These are phyloP conservation scores for Microthyrium microscopicum DNA, from an alignment of 2,329 filamentous ascomycete species.

Conservation along the genomic window DNA sequence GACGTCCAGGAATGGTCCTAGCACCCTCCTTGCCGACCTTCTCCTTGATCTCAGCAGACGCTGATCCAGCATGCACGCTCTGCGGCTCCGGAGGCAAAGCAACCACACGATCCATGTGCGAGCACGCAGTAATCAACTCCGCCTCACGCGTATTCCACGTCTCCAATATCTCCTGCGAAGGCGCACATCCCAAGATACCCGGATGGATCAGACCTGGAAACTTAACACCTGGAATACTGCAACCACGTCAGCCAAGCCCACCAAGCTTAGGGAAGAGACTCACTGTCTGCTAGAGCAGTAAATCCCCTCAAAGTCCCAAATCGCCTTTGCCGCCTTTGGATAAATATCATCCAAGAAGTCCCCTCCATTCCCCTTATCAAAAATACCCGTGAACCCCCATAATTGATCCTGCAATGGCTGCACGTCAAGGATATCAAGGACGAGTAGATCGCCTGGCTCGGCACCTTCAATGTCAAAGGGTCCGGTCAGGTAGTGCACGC, in stretches of 20 bases:
- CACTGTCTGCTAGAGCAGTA: constrained; percentile 65
- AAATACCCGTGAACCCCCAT: constrained; percentile 82
- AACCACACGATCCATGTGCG: constrained; percentile 51
- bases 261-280: constrained; percentile 11
- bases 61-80: constrained; percentile 58
- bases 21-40: constrained; percentile 66
- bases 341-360: constrained; percentile 61
- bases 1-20: constrained; percentile 66
- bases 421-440: constrained; percentile 86
- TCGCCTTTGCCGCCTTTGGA: constrained; percentile 38
- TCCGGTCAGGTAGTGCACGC: constrained; percentile 74
- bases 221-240: constrained; percentile 62
- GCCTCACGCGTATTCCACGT: constrained; percentile 75
- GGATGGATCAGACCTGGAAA: constrained; percentile 86
- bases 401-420: constrained; percentile 73
- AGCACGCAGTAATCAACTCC: constrained; percentile 55
- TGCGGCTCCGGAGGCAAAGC: constrained; percentile 57
- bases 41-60: constrained; percentile 37
- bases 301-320: constrained; percentile 64
- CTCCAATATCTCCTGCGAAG: constrained; percentile 57
- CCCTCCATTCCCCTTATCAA: constrained; percentile 65
- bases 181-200: constrained; percentile 79
- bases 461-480: constrained; percentile 78
- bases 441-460: constrained; percentile 66
- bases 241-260: background rate